These are phyloP conservation scores for Neurospora tetrasperma DNA, from an alignment of 495 filamentous ascomycete genomes.

Conservation along the genomic window DNA sequence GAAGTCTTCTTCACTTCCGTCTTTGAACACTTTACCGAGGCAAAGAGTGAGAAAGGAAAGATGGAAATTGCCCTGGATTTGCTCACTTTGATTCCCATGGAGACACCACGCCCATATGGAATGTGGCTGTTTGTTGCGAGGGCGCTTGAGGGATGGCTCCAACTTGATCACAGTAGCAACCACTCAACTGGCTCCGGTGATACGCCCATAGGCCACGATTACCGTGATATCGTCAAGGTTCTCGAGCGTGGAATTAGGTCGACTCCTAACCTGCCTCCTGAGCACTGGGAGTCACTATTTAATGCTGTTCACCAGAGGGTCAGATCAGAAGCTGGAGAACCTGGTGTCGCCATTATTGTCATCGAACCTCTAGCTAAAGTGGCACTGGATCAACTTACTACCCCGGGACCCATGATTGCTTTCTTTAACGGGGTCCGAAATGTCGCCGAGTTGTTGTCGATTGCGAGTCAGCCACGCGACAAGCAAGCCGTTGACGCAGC, in stretches of 20 bases:
- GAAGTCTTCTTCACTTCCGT: constrained; percentile 29
- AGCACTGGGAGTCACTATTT: constrained; percentile 54
- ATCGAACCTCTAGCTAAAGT: constrained; percentile 61
- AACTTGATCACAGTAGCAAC: constrained; percentile 23
- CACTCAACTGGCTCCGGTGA: constrained; percentile 24
- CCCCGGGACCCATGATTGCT: neutral
- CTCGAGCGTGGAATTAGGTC: constrained; percentile 52
- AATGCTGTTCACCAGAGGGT: constrained; percentile 46
- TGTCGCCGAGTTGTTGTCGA: constrained; percentile 25
- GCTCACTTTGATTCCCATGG: constrained; percentile 27
- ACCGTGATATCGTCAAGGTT: constrained; percentile 57
- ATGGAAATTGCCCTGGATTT: constrained; percentile 34
- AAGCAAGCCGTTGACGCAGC: constrained; percentile 49
- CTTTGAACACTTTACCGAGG: constrained; percentile 37
- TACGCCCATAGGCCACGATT: constrained; percentile 43
- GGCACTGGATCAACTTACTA: constrained; percentile 22
- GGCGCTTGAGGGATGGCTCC: constrained; percentile 18
- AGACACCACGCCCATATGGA: constrained; percentile 27
- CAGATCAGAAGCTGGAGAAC: constrained; percentile 55
- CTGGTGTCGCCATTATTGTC: constrained; percentile 47
- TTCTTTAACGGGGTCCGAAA: constrained; percentile 20
- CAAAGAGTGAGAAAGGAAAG: constrained; percentile 30
- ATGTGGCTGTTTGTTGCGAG: constrained; percentile 34
- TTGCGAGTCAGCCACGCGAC: constrained; percentile 38
- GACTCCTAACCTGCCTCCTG: constrained; percentile 29